These are phyloP conservation scores for Botryosphaeria dothidea DNA, from an alignment of 2,329 filamentous ascomycete genomes.

Conservation along the genomic window DNA sequence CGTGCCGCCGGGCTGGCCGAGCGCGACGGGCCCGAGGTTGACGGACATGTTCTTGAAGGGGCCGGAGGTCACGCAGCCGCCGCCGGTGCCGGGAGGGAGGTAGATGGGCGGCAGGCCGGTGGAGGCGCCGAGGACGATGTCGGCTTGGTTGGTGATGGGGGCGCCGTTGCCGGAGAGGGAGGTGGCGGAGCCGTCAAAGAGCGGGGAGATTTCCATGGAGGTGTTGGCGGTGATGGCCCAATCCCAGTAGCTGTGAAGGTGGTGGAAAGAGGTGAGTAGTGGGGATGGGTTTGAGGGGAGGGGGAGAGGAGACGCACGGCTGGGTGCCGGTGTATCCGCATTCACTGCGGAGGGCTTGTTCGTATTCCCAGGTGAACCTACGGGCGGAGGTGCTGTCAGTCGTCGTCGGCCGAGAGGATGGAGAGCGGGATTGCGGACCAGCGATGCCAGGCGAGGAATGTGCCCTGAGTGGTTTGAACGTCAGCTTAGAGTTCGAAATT, in stretches of 20 bases:
- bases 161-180: slow-evolving; percentile 49
- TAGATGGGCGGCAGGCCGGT: slow-evolving; percentile 27
- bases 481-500: neutral
- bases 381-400: no score
- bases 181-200: slow-evolving; percentile 58
- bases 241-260: neutral
- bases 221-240: neutral
- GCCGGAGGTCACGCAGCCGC: slow-evolving; percentile 55
- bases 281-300: neutral
- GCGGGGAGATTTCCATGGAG: slow-evolving; percentile 40
- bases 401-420: no score
- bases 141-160: neutral
- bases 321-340: slow-evolving; percentile 45
- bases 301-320: slow-evolving; percentile 48
- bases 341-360: slow-evolving; percentile 43
- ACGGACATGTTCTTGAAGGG: slow-evolving; percentile 52
- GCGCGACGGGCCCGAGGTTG: slow-evolving; percentile 49
- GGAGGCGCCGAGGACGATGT: slow-evolving; percentile 13
- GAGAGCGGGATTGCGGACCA: no score
- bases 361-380: slow-evolving; percentile 45
- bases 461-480: slow-evolving; percentile 25
- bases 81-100: slow-evolving; percentile 53
- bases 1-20: slow-evolving; percentile 23
- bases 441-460: slow-evolving; percentile 42
- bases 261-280: no score